Conservation (phyloP, 2,329 filamentous ascomycete species). For the Fusarium sp. region DNA sequence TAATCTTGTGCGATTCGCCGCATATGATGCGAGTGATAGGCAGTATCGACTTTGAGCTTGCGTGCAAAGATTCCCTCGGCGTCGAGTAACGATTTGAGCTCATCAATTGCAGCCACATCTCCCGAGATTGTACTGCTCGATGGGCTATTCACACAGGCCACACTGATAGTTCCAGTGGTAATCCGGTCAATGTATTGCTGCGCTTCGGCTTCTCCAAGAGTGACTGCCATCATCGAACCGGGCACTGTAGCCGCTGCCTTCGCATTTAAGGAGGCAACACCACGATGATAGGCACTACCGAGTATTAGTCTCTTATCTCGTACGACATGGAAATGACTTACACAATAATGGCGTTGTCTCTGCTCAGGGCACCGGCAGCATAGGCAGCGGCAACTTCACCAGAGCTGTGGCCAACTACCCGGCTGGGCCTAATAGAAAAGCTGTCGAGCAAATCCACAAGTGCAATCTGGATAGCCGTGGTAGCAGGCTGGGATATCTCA, state of each 20-base stretch:
- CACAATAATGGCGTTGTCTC: constrained; percentile 9
- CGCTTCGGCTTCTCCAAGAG: constrained; percentile 2
- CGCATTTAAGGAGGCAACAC: not conserved
- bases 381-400: constrained; percentile 16
- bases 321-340: not conserved
- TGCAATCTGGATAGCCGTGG: constrained; percentile 10
- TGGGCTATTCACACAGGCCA: constrained; percentile 13
- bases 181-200: constrained; percentile 8
- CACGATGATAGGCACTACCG: constrained; percentile 1
- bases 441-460: constrained; percentile 9
- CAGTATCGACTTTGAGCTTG: constrained; percentile 9
- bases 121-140: constrained; percentile 10
- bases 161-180: not conserved
- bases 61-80: constrained; percentile 6
- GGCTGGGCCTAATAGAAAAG: not conserved
- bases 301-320: not conserved
- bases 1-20: not conserved
- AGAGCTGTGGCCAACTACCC: constrained; percentile 10
- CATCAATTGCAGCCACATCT: not conserved
- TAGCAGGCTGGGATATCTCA: constrained; percentile 13
- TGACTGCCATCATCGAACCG: constrained; percentile 13
- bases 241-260: constrained; percentile 1
- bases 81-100: constrained; percentile 9
- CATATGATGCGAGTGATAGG: constrained; percentile 20
- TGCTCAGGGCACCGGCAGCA: constrained; percentile 3